Conservation (phyloP, 192 early-diverging fungal species). For the Entophlyctis luteolus region DNA sequence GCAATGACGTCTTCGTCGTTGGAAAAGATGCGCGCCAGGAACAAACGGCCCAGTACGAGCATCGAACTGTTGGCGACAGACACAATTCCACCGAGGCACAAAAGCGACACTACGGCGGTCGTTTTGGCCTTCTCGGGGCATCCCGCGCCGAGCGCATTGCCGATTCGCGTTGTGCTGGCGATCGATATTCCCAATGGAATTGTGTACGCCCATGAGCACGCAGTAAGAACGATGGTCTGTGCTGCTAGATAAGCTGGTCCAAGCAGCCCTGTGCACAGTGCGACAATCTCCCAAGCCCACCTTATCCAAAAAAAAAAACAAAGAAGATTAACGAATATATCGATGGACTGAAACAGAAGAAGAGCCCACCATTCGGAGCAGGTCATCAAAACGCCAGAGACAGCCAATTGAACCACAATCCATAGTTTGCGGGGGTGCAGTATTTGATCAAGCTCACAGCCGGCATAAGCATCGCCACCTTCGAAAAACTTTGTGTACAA, state of each 20-base stretch:
- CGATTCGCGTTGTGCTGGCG: constrained; percentile 77
- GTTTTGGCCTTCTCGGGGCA: not conserved
- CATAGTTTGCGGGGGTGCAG: constrained; percentile 33
- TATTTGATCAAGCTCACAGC: constrained; percentile 67
- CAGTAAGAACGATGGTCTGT: constrained; percentile 73
- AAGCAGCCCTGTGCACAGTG: constrained; percentile 65
- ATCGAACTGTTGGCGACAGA: not conserved
- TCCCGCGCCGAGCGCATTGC: constrained; percentile 28
- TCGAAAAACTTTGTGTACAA: constrained; percentile 61
- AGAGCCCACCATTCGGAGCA: constrained; percentile 31
- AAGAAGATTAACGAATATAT: not conserved
- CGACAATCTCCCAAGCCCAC: constrained; percentile 51
- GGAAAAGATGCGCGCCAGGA: constrained; percentile 59
- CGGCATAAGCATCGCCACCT: constrained; percentile 77
- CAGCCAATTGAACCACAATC: constrained; percentile 53
- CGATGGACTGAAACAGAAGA: not conserved
- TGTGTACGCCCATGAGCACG: constrained; percentile 64
- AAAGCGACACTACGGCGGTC: not conserved
- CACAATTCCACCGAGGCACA: not conserved
- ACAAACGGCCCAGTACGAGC: not conserved
- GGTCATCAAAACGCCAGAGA: constrained; percentile 76
- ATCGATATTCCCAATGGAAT: constrained; percentile 78
- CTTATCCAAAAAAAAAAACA: constrained; percentile 22
- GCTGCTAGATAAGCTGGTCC: constrained; percentile 73
- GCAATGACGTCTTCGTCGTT: constrained; percentile 64